A percentile compares a stretch with the other conserved stretches of the same genome.
Evolutionary conservation across 129 eudicot genomes (phyloP).

Genomic region (Ambrosia artemisiifolia): DNA sequence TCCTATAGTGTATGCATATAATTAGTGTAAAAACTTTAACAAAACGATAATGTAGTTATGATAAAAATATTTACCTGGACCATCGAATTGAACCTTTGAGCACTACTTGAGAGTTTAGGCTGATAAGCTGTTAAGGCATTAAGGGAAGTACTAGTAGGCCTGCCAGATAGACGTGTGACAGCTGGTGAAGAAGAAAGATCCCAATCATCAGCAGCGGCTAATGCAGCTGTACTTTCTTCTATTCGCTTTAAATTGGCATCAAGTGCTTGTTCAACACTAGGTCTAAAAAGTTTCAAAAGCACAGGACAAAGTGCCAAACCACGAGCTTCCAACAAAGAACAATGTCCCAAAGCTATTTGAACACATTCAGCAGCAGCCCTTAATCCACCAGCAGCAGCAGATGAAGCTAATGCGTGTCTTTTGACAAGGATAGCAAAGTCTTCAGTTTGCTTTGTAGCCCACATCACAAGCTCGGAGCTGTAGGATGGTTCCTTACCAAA

Average conservation of each 20-base stretch:
- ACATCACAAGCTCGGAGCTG: conserved; percentile 93
- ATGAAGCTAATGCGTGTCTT: conserved; percentile 95
- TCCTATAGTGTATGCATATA: conserved; percentile 49
- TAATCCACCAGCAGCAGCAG: conserved; percentile 99
- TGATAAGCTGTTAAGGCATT: conserved; percentile 46
- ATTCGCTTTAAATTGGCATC: conserved; percentile 93
- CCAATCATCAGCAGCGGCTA: conserved; percentile 99
- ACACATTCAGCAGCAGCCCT: conserved; percentile 99
- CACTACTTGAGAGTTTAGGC: conserved; percentile 91
- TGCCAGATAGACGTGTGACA: conserved; percentile 67
- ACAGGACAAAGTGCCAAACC: conserved; percentile 95
- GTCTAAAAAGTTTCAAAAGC: conserved; percentile 83
- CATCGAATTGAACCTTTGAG: conserved; percentile 91
- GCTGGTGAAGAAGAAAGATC: conserved; percentile 66
- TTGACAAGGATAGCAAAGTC: conserved; percentile 80
- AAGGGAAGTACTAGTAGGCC: conserved; percentile 50
- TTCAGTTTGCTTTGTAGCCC: conserved; percentile 93
- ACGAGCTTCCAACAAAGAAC: conserved; percentile 82
- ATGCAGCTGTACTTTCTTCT: conserved; percentile 96
- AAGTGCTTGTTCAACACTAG: conserved; percentile 97
- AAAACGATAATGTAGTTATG: neutral
- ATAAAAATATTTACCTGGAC: conserved; percentile 62
- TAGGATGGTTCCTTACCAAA: conserved; percentile 83
- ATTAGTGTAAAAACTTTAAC: neutral
- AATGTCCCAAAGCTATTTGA: conserved; percentile 97